These are phyloP conservation scores for Tirmania nivea DNA, from an alignment of 495 filamentous ascomycete genomes.

Conservation along the genomic window DNA sequence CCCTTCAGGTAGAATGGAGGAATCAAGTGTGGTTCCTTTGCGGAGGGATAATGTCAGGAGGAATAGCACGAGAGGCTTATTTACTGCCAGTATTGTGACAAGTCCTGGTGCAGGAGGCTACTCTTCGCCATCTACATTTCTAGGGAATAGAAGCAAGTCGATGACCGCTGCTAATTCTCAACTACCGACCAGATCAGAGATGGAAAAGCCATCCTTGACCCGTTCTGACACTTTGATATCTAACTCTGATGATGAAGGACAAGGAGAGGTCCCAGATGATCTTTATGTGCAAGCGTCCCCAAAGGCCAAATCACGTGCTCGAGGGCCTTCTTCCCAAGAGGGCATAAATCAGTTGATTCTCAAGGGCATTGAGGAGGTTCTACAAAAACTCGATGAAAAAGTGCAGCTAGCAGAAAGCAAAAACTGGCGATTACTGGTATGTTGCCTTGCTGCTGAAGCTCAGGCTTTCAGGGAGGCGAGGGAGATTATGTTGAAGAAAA, in stretches of 20 bases:
- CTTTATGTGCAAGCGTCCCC: neutral
- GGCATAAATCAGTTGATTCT: conserved; percentile 27
- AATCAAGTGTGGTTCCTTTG: neutral
- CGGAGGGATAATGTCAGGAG: neutral
- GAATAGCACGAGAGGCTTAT: conserved; percentile 9
- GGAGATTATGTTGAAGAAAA: conserved; percentile 35
- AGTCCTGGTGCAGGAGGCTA: neutral
- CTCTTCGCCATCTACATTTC: neutral
- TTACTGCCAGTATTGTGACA: neutral
- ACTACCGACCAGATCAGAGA: neutral
- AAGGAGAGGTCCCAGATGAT: neutral
- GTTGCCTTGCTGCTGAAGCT: conserved; percentile 70
- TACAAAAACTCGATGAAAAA: conserved; percentile 35
- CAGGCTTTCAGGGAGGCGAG: conserved; percentile 58
- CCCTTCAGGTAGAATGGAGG: conserved; percentile 3
- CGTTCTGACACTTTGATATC: neutral
- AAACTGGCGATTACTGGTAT: conserved; percentile 74
- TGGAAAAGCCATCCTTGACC: neutral
- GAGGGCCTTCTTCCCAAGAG: conserved; percentile 6
- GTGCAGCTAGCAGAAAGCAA: conserved; percentile 38
- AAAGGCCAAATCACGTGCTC: no score
- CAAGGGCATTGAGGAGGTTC: conserved; percentile 33
- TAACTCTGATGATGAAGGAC: neutral
- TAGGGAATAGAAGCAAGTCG: neutral
- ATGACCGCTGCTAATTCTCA: neutral